A percentile compares a stretch with the other conserved stretches of the same genome.
Conservation (phyloP, 345 rosid species). For the Melastoma malabathricum region DNA sequence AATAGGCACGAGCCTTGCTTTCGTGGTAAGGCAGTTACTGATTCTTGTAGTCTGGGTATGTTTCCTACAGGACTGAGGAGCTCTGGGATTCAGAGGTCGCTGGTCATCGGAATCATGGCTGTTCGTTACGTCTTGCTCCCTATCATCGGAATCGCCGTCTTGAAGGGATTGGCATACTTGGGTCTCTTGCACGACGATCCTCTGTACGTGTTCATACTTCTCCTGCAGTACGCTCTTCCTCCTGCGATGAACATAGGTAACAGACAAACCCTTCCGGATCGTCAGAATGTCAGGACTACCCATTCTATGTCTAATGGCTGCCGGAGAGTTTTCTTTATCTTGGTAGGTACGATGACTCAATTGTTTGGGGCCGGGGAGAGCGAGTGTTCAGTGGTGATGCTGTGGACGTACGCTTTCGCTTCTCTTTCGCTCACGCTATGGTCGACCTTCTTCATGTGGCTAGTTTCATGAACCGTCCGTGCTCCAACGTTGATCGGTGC, state of each 20-base stretch:
- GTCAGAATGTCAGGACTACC: too few relatives aligned
- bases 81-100: slow-evolving; percentile 6
- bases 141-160: slow-evolving; percentile 15
- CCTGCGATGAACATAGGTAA: slow-evolving; percentile 44
- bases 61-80: slow-evolving; percentile 29
- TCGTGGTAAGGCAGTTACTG: neutral
- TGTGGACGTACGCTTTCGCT: slow-evolving; percentile 26
- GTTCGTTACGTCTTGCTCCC: slow-evolving; percentile 29
- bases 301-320: too few relatives aligned
- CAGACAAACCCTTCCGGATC: too few relatives aligned
- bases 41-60: too few relatives aligned
- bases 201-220: slow-evolving; percentile 32
- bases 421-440: slow-evolving; percentile 29
- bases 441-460: slow-evolving; percentile 35
- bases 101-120: slow-evolving; percentile 21
- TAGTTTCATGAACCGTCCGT: slow-evolving; percentile 2
- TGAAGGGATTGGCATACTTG: slow-evolving; percentile 23
- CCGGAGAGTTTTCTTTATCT: too few relatives aligned
- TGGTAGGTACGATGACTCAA: slow-evolving; percentile 32
- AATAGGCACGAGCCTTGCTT: neutral
- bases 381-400: slow-evolving; percentile 33
- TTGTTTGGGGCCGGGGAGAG: slow-evolving; percentile 27
- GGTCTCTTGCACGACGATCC: slow-evolving; percentile 28
- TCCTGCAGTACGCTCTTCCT: slow-evolving; percentile 46
- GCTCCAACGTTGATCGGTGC: neutral